Percentiles rank a stretch among this genome's conserved stretches.
Evolutionary conservation across 2,329 filamentous ascomycete genomes (phyloP).

Genomic region (Huntiella bhutanensis): DNA sequence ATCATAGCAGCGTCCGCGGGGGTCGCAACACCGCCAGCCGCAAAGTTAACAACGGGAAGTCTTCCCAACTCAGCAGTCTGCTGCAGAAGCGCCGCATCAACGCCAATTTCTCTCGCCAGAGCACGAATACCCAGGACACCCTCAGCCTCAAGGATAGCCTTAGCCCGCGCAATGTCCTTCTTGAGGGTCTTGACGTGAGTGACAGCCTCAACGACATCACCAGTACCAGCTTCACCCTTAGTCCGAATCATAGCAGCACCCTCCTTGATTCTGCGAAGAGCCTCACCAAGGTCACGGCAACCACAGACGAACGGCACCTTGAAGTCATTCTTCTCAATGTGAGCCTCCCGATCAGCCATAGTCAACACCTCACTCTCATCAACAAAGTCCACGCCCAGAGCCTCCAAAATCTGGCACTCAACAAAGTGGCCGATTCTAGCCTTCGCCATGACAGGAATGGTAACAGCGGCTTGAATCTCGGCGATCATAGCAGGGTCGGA

Average conservation of each 20-base stretch:
- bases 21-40: conserved; percentile 96
- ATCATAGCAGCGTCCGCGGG: conserved; percentile 87
- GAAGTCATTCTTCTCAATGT: conserved; percentile 78
- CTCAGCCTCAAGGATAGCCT: conserved; percentile 45
- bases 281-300: conserved; percentile 85
- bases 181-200: conserved; percentile 89
- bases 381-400: conserved; percentile 90
- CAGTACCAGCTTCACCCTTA: conserved; percentile 93
- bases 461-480: conserved; percentile 85
- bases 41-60: conserved; percentile 92
- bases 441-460: conserved; percentile 98
- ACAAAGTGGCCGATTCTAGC: conserved; percentile 94
- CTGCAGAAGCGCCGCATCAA: conserved; percentile 59
- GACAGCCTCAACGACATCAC: conserved; percentile 91
- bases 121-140: conserved; percentile 40
- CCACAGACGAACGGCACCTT: conserved; percentile 87
- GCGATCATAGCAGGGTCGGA: conserved; percentile 87
- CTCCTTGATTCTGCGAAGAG: conserved; percentile 73
- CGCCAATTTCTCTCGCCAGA: conserved; percentile 64
- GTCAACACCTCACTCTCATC: conserved; percentile 97
- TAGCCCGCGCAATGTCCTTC: conserved; percentile 60
- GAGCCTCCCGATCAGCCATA: conserved; percentile 73
- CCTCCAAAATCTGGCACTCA: conserved; percentile 95
- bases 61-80: conserved; percentile 75
- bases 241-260: conserved; percentile 98